A percentile compares a stretch with the other conserved stretches of the same genome.
phyloP scores from a whole-genome alignment of 1,284 basidiomycete genomes.

The Fomitopsis schrenkii region DNA sequence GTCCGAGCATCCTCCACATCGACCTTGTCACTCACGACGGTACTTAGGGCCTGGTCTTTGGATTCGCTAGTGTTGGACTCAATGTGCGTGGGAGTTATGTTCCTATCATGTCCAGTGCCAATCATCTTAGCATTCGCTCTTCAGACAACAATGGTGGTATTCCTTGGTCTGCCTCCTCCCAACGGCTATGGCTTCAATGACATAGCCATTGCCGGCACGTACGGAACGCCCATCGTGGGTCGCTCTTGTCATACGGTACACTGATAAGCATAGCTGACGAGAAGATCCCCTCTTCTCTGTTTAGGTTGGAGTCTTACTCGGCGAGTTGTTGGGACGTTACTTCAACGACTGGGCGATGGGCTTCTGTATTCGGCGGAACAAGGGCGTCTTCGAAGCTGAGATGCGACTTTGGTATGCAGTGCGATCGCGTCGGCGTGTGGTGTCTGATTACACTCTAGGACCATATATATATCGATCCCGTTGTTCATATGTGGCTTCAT shows the following conservation, averaged over 20 bases:
- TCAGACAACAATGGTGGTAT: constrained; percentile 67
- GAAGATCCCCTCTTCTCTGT: not conserved
- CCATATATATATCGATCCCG: constrained; percentile 58
- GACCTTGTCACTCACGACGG: not conserved
- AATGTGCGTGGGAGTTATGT: constrained; percentile 43
- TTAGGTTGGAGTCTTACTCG: not conserved
- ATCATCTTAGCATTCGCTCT: not conserved
- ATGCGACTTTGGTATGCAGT: constrained; percentile 57
- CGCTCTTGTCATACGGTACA: not conserved
- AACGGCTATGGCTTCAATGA: constrained; percentile 54
- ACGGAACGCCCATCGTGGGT: constrained; percentile 53
- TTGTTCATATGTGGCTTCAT: constrained; percentile 65
- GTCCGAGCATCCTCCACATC: not conserved
- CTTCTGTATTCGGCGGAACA: constrained; percentile 48
- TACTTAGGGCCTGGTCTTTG: constrained; percentile 52
- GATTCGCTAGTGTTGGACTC: constrained; percentile 60
- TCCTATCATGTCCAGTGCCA: not conserved
- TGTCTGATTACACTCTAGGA: constrained; percentile 35
- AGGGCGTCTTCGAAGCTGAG: constrained; percentile 71
- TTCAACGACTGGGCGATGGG: constrained; percentile 67
- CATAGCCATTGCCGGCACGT: constrained; percentile 51
- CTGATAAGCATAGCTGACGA: no score
- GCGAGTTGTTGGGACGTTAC: constrained; percentile 38
- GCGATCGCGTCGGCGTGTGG: not conserved
- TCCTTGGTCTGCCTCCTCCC: constrained; percentile 54